phyloP scores from a whole-genome alignment of 495 filamentous ascomycete species.

The Lasiosphaeris hirsuta region DNA sequence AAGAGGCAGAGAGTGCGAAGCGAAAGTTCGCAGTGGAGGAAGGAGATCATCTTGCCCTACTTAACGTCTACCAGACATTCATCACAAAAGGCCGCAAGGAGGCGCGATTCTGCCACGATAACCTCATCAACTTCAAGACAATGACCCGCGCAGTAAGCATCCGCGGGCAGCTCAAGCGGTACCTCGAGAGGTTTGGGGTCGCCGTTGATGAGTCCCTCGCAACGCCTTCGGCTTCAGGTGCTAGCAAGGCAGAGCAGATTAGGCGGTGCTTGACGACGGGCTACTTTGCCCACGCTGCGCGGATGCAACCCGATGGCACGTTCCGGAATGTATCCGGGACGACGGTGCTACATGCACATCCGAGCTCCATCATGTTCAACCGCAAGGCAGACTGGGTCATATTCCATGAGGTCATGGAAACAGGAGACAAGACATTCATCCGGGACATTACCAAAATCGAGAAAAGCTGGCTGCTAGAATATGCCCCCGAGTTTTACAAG shows the following conservation, averaged over 20 bases:
- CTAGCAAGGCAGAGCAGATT: constrained; percentile 65
- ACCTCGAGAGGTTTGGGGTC: constrained; percentile 82
- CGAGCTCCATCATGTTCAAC: constrained; percentile 94
- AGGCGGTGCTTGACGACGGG: constrained; percentile 83
- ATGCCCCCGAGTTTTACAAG: constrained; percentile 81
- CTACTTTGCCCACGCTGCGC: constrained; percentile 92
- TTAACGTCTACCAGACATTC: constrained; percentile 93
- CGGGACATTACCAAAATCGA: constrained; percentile 89
- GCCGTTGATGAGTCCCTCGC: constrained; percentile 57
- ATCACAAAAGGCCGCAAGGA: constrained; percentile 83
- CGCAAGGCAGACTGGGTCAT: constrained; percentile 97
- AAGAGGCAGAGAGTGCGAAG: constrained; percentile 64
- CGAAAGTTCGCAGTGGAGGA: constrained; percentile 90
- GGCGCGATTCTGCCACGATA: constrained; percentile 79
- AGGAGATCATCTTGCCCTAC: constrained; percentile 89
- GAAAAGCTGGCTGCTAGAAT: constrained; percentile 86
- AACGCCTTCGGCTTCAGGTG: constrained; percentile 7
- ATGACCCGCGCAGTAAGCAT: constrained; percentile 82
- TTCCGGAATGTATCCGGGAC: constrained; percentile 79
- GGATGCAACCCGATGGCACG: constrained; percentile 92
- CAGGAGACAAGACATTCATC: constrained; percentile 84
- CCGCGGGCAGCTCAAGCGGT: constrained; percentile 78
- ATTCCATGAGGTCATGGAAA: constrained; percentile 94
- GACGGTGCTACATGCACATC: constrained; percentile 77
- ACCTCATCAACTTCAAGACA: constrained; percentile 80